phyloP scores from a whole-genome alignment of 352 stramenopile genomes.

The Pilasporangium apinafurcum region DNA sequence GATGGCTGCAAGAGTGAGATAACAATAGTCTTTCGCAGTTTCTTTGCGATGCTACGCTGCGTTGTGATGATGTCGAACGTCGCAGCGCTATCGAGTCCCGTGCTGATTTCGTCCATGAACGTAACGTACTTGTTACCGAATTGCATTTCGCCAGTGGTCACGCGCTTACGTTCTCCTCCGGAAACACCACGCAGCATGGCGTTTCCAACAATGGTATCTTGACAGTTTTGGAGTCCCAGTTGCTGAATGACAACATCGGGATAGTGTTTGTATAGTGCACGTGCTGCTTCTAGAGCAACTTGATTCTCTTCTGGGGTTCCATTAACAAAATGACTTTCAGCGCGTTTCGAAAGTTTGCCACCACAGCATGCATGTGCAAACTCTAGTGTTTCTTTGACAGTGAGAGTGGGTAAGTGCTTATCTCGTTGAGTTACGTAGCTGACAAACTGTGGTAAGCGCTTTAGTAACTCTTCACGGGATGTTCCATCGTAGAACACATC shows the following conservation, averaged over 20 bases:
- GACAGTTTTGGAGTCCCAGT: constrained; percentile 27
- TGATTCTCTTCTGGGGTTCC: constrained; percentile 15
- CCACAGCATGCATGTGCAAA: constrained; percentile 9
- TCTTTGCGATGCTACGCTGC: too few species aligned
- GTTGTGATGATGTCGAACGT: too few species aligned
- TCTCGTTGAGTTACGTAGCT: constrained; percentile 8
- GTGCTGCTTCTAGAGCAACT: constrained; percentile 3
- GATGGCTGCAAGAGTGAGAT: too few species aligned
- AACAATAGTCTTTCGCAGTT: too few species aligned
- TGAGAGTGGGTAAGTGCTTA: constrained; percentile 9
- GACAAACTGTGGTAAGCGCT: constrained; percentile 5
- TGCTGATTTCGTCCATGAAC: too few species aligned
- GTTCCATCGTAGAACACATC: constrained; percentile 45
- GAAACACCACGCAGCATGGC: constrained; percentile 45
- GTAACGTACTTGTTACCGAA: too few species aligned
- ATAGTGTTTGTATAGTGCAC: constrained; percentile 17
- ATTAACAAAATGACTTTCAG: constrained; percentile 19
- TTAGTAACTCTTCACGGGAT: too few species aligned
- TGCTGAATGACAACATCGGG: constrained; percentile 40
- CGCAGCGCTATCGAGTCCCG: too few species aligned
- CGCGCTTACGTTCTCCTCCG: constrained; percentile 75
- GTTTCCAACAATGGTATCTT: constrained; percentile 42
- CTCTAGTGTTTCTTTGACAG: constrained; percentile 10
- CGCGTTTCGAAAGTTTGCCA: constrained; percentile 7
- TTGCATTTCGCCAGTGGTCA: too few species aligned